Base-by-base conservation (phyloP, 495 filamentous ascomycete species). In the Aspergillus campestris region DNA sequence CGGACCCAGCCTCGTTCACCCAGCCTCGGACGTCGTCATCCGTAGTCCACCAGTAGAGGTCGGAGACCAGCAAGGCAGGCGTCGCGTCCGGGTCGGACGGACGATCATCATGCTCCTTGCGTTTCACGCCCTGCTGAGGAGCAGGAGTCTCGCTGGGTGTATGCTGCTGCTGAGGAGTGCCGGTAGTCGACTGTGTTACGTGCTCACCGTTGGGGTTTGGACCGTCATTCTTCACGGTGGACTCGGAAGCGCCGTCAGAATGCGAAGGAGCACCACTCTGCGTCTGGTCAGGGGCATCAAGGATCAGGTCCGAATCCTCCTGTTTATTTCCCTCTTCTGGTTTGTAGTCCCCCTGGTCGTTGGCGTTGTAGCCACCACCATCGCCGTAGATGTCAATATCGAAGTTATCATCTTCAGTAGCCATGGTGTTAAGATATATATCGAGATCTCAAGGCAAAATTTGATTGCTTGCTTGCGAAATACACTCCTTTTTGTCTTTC, bases 351-450 rank as follows among this genome's bases (percentile, higher is more conserved):
- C 66, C 73, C 24, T 73, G 65, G 24, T 73, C 69, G 38, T 67
- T 69, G 43, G 57, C 57, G 48, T 61, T 70, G 47, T 66, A 68
- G 12, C 72, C 64, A 46, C 76, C 74, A 44, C 83, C 81, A 61
- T 96, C 86, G 50, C 88, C 91, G 63, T 95, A 96, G 67, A 96
- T 89, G 64, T 97, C 94, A 75, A 96, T 94, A 62, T 97, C 92
- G 75, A 96, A 97, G 58, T 94, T 89, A 66, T 92, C 86, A 67
- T 94, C 86, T 57, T 83, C 80, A 48, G 68, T 65, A 53, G 85
- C 86, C 86, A 91, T 91, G 48, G 56, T 77, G 69, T 53, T 56
- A 62, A 65, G 38, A 43, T 58, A 53, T 35, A 50, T 41, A 44
- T 51, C 53, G 54, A 40, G 36, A 48, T 51, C 34, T 58, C 55